Evolutionary conservation across 768 basidiomycete species (phyloP), one percentile per base, ranked within the genome.

Genomic region (Crassisporium funariophilum): DNA sequence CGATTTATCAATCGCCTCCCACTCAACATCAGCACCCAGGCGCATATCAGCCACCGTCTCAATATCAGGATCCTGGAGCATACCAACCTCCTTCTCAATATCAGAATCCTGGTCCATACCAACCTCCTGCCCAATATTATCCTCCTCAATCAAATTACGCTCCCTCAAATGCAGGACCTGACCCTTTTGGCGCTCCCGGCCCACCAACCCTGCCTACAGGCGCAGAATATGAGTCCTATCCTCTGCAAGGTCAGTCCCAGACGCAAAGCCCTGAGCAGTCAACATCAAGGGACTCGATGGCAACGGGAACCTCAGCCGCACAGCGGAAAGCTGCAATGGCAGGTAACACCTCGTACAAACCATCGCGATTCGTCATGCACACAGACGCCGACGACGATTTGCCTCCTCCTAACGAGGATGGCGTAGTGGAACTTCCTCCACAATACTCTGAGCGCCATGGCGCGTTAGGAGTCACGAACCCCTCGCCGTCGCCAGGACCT

Each of bases 381-480:
- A 83, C 81, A 3, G 88, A 88, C 59, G 76, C 75, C 6, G 85
- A 86, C 43, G 86, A 88, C 55, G 65, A 58, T 10, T 29, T 68
- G 8, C 69, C 78, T 5, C 67, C 64, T 31, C 63, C 66, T 16
- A 70, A 70, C 42, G 74, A 69, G 19, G 65, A 76, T 13, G 85
- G 74, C 5, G 66, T 86, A 16, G 74, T 88, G 5, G 88, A 90
- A 65, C 73, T 88, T n/a, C 88, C 88, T 20, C 87, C 87, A 12
- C 81, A 81, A 60, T 90, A 90, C 58, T 74, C 74, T 19, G 83
- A 80, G 50, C 69, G 77, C 25, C 75, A 74, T 15, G 65, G 56
- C 11, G 60, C 64, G 39, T 45, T 31, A 20, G 23, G 33, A 12
- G 24, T 36, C 33, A 8, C 19, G 39, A 17, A 42, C 17, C 20